phyloP scores from a whole-genome alignment of 2,329 filamentous ascomycete species.

The Anisogramma anomala region DNA sequence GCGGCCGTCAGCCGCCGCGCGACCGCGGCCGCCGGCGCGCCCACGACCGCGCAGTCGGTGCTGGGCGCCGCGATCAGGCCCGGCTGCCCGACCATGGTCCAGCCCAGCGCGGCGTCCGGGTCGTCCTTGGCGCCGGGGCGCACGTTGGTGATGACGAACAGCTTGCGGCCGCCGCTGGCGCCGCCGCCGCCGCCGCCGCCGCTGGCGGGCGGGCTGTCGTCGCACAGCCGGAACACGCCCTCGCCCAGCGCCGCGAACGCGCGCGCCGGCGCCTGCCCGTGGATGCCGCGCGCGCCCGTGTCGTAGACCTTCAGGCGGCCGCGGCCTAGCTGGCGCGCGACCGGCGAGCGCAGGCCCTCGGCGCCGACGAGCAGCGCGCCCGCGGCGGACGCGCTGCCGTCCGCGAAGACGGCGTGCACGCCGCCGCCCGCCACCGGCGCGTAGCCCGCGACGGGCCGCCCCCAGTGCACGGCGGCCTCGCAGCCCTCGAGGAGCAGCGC shows the following conservation, averaged over 20 bases:
- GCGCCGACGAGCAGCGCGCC: conserved; percentile 49
- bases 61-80: conserved; percentile 47
- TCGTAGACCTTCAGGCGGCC: conserved; percentile 51
- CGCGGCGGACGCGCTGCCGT: conserved; percentile 46
- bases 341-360: conserved; percentile 50
- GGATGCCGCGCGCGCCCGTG: conserved; percentile 51
- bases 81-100: conserved; percentile 49
- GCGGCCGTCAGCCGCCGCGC: conserved; percentile 40
- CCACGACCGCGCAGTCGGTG: conserved; percentile 47
- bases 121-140: conserved; percentile 48
- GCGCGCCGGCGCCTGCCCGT: conserved; percentile 50
- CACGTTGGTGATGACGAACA: conserved; percentile 53
- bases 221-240: conserved; percentile 47
- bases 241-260: conserved; percentile 52
- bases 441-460: conserved; percentile 44
- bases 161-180: conserved; percentile 30
- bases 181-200: conserved; percentile 41
- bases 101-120: conserved; percentile 45
- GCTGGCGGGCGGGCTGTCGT: too few relatives aligned
- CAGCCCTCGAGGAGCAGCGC: conserved; percentile 44
- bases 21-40: conserved; percentile 43
- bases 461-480: conserved; percentile 44
- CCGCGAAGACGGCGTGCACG: conserved; percentile 46
- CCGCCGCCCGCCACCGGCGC: conserved; percentile 39
- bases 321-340: conserved; percentile 47